Evolutionary conservation across 192 early-diverging fungal species (phyloP).

Genomic region (Spizellomyces punctatus): DNA sequence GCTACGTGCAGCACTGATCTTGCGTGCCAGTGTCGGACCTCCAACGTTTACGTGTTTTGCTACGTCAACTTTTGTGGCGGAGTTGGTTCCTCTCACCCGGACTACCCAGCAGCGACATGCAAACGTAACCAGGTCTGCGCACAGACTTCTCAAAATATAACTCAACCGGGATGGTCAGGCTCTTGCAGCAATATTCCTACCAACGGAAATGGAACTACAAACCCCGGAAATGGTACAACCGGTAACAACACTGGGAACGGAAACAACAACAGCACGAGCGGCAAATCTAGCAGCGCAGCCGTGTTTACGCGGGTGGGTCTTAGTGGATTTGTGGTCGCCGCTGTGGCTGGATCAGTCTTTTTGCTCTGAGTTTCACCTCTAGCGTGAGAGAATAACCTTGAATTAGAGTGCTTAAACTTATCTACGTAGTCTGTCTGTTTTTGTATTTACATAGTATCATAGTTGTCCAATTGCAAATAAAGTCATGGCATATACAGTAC

Average conservation of each 20-base stretch:
- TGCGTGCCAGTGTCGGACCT: conserved; percentile 19
- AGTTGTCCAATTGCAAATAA: no score
- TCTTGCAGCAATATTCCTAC: neutral
- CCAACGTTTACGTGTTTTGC: conserved; percentile 13
- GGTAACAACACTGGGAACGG: neutral
- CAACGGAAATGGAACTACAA: neutral
- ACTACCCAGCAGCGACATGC: conserved; percentile 12
- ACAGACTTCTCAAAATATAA: neutral
- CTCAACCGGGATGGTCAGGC: neutral
- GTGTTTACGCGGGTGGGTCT: no score
- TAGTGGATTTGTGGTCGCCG: no score
- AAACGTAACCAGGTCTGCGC: conserved; percentile 7
- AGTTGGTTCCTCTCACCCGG: neutral
- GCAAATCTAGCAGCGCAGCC: neutral
- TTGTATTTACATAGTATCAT: no score
- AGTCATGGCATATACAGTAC: no score
- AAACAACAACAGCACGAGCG: neutral
- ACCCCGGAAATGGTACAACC: neutral
- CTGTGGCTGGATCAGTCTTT: no score
- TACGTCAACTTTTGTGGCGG: conserved; percentile 33
- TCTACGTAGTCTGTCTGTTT: no score
- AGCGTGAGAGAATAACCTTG: no score
- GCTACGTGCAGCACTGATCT: conserved; percentile 6
- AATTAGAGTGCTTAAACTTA: no score
- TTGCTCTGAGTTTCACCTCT: no score